Evolutionary conservation across 495 filamentous ascomycete genomes (phyloP), one percentile per base, ranked within the genome.

Genomic region (Daldinia decipiens): DNA sequence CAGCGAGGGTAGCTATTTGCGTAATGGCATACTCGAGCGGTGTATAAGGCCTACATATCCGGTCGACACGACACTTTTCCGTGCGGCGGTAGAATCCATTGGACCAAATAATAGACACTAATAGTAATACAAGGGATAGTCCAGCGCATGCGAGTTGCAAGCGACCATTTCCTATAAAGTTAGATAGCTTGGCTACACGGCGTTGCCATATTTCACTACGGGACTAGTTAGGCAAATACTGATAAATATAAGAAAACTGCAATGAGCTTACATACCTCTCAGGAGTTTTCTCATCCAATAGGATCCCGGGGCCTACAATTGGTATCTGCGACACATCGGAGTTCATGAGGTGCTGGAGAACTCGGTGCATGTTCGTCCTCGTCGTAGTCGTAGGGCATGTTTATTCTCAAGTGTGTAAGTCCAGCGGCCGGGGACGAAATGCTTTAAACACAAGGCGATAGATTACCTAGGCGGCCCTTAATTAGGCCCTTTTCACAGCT

Each of bases 161-260:
- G 24, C 34, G 43, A 5, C 65, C 65, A 50, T 39, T 57, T 47
- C 50, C 58, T 62, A 68, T 62, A 21, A 68, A 62, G 9, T 68
- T 15, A 39, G 65, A 62, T 21, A 68, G 19, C 38, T 15, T 51
- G 12, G 21, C 52, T 31, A 32, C 39, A 12, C 58, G 58, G 40
- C 34, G 58, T 31, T 62, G 58, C 65, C 65, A 68, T 31, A 68
- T 62, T 32, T 47, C 58, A 32, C 65, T 68, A 13, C 17, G 39
- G 50, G 26, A 38, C 1, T 19, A 57, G 65, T 68, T 36, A 68
- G 51, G 47, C 13, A 54, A 24, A 34, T 29, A 36, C 9, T 5
- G 8, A 53, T 29, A 53, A 31, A 53, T 17, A 53, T 31, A 53
- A 31, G 13, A 17, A 24, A 29, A 5, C 50, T 4, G 15, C 54